Evolutionary conservation across 2,329 filamentous ascomycete species (phyloP).

Genomic region (Apiospora malaysiana): DNA sequence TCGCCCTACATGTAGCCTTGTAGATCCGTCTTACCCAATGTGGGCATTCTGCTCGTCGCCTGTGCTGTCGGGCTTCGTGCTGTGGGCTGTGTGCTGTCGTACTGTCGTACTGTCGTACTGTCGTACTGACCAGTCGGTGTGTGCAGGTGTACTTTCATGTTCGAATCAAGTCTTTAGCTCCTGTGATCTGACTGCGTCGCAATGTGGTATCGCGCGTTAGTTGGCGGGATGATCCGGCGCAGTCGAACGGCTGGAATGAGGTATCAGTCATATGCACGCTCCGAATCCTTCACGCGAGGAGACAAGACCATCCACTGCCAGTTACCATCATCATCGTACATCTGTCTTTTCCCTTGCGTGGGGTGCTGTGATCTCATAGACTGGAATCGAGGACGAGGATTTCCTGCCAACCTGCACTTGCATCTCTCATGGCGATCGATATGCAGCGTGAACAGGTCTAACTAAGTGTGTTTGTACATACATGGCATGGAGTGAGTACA

Average conservation of each 20-base stretch:
- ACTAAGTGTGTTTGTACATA: neutral
- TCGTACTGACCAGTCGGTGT: neutral
- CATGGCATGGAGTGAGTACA: too few species aligned
- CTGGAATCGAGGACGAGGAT: neutral
- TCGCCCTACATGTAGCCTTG: slow-evolving; percentile 19
- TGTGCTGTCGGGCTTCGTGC: neutral
- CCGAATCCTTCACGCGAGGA: neutral
- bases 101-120: neutral
- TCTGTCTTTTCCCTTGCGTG: neutral
- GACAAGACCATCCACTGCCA: too few species aligned
- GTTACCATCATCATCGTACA: neutral
- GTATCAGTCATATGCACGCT: neutral
- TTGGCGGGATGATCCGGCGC: slow-evolving; percentile 13
- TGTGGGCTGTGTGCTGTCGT: too few species aligned
- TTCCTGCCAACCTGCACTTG: neutral
- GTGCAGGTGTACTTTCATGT: neutral
- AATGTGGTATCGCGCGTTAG: neutral
- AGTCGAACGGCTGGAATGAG: neutral
- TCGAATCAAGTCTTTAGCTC: neutral
- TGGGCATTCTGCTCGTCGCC: neutral
- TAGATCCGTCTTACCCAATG: slow-evolving; percentile 21
- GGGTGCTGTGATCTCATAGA: neutral
- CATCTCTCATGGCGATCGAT: neutral
- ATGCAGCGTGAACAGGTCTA: neutral
- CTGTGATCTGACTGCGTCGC: slow-evolving; percentile 3